Conservation (phyloP, 164 flowering plant species). For the Euptelea pleiosperma region DNA sequence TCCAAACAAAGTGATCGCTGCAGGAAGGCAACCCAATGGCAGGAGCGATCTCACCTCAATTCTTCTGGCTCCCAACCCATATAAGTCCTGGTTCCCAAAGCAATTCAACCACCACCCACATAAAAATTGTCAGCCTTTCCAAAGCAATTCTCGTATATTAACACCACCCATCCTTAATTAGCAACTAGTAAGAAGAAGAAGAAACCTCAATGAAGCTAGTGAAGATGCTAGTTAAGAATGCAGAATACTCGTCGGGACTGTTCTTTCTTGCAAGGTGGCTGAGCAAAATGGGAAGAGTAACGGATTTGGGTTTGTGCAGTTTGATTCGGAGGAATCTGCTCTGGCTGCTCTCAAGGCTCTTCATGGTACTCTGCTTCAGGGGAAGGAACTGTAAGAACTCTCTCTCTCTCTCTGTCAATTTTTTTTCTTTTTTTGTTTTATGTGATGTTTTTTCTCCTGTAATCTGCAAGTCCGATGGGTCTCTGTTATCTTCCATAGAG, state of each 20-base stretch:
- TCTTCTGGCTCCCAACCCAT: conserved; percentile 67
- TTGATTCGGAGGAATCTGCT: conserved; percentile 43
- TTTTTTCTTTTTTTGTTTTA: too few species aligned
- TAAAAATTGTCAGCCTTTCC: too few species aligned
- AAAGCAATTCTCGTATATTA: too few species aligned
- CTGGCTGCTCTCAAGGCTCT: conserved; percentile 31
- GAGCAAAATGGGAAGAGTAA: conserved; percentile 43
- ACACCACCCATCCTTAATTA: too few species aligned
- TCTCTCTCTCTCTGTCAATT: too few species aligned
- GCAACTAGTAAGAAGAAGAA: too few species aligned
- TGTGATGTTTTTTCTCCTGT: too few species aligned
- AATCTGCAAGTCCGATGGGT: too few species aligned
- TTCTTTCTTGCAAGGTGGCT: conserved; percentile 52
- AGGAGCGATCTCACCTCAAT: conserved; percentile 78
- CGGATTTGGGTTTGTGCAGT: conserved; percentile 52
- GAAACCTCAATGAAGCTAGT: conserved; percentile 52
- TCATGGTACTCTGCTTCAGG: conserved; percentile 28
- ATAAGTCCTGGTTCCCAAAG: conserved; percentile 44
- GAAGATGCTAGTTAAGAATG: conserved; percentile 42
- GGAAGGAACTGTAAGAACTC: conserved; percentile 52
- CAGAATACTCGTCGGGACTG: conserved; percentile 41
- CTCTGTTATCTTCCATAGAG: too few species aligned
- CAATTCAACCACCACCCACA: conserved; percentile 2
- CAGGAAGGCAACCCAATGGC: conserved; percentile 77
- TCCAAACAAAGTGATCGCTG: conserved; percentile 58